Base-by-base conservation (phyloP, 1,284 basidiomycete genomes). In the Ganoderma multipileum region DNA sequence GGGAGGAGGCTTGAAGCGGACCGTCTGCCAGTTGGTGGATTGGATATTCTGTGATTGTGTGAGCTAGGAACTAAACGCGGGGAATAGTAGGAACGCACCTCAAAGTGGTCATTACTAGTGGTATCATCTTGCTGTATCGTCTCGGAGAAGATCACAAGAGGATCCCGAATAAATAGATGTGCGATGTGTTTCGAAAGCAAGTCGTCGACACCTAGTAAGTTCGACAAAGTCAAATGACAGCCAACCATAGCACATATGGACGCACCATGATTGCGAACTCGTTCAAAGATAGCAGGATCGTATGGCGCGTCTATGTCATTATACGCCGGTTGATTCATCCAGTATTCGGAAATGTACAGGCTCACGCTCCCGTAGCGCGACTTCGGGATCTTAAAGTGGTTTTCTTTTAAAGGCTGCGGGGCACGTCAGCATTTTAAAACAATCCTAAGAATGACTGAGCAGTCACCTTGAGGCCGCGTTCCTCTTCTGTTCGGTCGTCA, bases 1-100 rank as follows among this genome's bases (percentile, higher is more conserved):
- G 39, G 96, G 96, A 8, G 98, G 98, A 6, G 98, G 98, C 81
- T 99, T 99, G 88, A 99, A 99, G 39, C 98, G 91, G 66, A 99
- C 87, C 0, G 98, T 99, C 83, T 99, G 98, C 98, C 98, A 99
- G 79, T 99, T 99, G 11, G 98, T 99, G 7, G 96, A 98, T 88
- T 99, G 98, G 42, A 99, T 92, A 78, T 99, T 99, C 93, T 95
- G 72, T 28, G 14, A 26, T 7, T 0, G 12, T 20, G 33, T 63
- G 11, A 63, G 44, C 20, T 9, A 3, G n/a, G 41, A n/a, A 14
- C 8, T 9, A 39, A 18, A 23, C 38, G 30, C 6, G 14, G 38
- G 0, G 33, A 20, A n/a, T 11, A 33, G 18, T 33, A 18, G 30
- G 57, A 16, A 41, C n/a, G 44, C 71, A 94, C 94, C 86, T 99